Base-by-base conservation (phyloP, 2,329 filamentous ascomycete genomes). In the Penicillium sp. region DNA sequence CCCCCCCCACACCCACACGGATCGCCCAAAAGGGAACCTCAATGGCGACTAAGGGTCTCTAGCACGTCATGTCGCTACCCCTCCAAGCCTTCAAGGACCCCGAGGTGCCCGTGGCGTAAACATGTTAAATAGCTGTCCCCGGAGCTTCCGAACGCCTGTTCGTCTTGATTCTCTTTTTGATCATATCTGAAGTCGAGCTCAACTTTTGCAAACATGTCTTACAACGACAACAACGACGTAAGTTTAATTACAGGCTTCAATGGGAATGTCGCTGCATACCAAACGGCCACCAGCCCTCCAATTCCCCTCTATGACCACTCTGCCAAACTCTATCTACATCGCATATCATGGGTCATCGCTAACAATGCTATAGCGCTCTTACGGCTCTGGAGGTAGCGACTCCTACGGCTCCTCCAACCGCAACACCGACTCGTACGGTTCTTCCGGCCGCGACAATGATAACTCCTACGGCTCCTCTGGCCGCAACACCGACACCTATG, bases 331-430 rank as follows among this genome's bases (percentile, higher is more conserved):
- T 12, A n/a, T 17, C n/a, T 22, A 8, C 28, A 15, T 12, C 7
- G 31, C 2, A 17, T 25, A n/a, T 25, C 3, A 1, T 31, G 7
- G 31, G 7, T 31, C 51, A 20, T 53, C 7, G 10, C 31, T 57
- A 57, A 57, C 12, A 25, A 37, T 17, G 11, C 10, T 43, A 15
- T 7, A 57, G 55, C 38, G 39, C 39, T 52, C 55, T 37, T 56
- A 56, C 34, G 54, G 55, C 45, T 57, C 55, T 20, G 55, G 51
- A 53, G 51, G 51, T 34, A 53, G 41, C 47, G 41, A 51, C 48
- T 57, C 41, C 14, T 49, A 55, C 25, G 54, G 54, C 7, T 56
- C 54, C 5, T 55, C 53, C 6, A 35, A 49, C 41, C 22, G 5
- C 15, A 22, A 45, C n/a, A 47, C 3, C 15, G 39, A 54, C 12